Evolutionary conservation across 1,139 yeast genomes (phyloP).

Genomic region (Kodamaea suecica): DNA sequence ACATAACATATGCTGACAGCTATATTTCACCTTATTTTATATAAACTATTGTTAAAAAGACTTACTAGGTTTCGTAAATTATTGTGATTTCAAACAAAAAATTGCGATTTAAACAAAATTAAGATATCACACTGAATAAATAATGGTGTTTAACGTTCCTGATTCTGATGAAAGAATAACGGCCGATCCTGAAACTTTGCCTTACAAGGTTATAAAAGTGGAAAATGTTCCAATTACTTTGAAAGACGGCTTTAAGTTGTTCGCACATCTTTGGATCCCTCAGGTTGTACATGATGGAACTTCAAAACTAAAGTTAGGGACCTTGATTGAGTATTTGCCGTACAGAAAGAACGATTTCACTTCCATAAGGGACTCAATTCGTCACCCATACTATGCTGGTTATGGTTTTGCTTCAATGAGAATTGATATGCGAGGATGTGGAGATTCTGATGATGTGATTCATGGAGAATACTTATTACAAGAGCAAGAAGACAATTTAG

Average conservation of each 20-base stretch:
- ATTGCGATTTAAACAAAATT: neutral
- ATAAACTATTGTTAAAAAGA: neutral
- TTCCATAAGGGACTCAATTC: neutral
- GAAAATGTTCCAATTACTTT: neutral
- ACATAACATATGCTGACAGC: no score
- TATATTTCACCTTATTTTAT: no score
- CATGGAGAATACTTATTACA: neutral
- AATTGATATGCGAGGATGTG: neutral
- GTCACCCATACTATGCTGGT: neutral
- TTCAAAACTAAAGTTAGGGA: neutral
- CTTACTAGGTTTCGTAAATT: neutral
- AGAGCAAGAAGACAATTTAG: neutral
- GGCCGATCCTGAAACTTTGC: neutral
- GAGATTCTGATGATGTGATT: neutral
- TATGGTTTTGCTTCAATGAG: neutral
- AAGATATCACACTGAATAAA: neutral
- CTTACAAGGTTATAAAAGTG: neutral
- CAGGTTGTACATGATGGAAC: neutral
- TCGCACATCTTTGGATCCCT: neutral
- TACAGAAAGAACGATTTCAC: neutral
- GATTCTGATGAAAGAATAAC: neutral
- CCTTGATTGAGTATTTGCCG: neutral
- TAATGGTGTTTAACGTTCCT: neutral
- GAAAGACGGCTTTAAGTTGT: neutral
- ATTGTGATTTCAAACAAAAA: neutral